A percentile compares a stretch with the other conserved stretches of the same genome.
phyloP scores from a whole-genome alignment of 176 grass and related monocot genomes.

The Thinopyrum elongatum region DNA sequence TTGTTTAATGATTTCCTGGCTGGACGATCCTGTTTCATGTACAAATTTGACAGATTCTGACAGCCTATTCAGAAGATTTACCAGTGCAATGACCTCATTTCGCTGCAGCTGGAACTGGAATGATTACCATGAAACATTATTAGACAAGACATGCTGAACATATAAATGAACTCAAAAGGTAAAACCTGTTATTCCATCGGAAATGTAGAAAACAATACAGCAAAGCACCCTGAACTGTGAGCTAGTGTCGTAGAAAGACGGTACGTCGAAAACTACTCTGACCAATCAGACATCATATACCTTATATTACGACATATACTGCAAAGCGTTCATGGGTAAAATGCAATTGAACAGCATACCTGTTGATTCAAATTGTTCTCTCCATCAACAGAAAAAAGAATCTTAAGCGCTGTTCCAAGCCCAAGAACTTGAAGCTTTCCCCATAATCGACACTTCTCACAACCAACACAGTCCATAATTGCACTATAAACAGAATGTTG shows the following conservation, averaged over 20 bases:
- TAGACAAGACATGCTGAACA: neutral
- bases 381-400: constrained; percentile 74
- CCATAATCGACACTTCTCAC: constrained; percentile 97
- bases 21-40: constrained; percentile 64
- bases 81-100: constrained; percentile 91
- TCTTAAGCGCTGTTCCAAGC: constrained; percentile 96
- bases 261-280: neutral
- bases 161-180: neutral
- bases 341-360: constrained; percentile 38
- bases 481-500: constrained; percentile 49
- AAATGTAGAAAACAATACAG: neutral
- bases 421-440: constrained; percentile 98
- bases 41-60: constrained; percentile 95
- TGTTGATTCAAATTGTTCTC: constrained; percentile 56
- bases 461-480: constrained; percentile 91
- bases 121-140: constrained; percentile 14
- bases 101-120: constrained; percentile 89
- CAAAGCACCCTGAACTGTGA: neutral
- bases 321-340: neutral
- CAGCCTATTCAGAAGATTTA: constrained; percentile 91
- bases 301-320: neutral
- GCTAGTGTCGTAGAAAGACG: neutral
- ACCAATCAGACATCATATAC: neutral
- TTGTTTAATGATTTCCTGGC: constrained; percentile 55
- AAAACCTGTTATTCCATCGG: neutral